These are phyloP conservation scores for Chaetomium sp. DNA, from an alignment of 2,329 filamentous ascomycete genomes.

Conservation along the genomic window DNA sequence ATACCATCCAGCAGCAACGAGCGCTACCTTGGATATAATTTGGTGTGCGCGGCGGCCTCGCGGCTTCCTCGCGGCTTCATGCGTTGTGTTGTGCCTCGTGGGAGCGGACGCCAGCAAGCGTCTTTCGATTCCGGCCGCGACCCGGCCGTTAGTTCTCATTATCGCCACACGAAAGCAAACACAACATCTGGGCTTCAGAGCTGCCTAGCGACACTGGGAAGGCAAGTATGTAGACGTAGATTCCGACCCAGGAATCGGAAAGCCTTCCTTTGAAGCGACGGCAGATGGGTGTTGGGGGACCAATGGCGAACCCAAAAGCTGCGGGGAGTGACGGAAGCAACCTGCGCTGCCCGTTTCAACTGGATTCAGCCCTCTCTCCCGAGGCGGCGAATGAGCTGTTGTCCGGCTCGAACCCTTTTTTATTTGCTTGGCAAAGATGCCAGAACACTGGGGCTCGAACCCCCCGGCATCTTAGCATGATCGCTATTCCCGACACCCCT, in stretches of 20 bases:
- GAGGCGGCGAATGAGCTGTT: constrained; percentile 3
- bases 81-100: constrained; percentile 1
- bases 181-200: not conserved
- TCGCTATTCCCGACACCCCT: not conserved
- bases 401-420: not conserved
- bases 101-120: not conserved
- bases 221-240: not conserved
- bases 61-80: no score
- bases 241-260: not conserved
- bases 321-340: not conserved
- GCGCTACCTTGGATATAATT: not conserved
- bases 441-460: constrained; percentile 1
- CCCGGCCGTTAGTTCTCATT: not conserved
- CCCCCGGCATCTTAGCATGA: constrained; percentile 5
- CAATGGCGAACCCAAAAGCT: not conserved
- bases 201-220: not conserved
- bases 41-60: not conserved
- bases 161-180: constrained; percentile 1
- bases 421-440: not conserved
- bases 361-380: constrained; percentile 7
- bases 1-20: not conserved
- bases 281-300: not conserved
- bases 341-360: constrained; percentile 7
- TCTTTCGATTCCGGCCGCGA: not conserved
- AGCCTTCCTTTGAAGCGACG: not conserved